Evolutionary conservation across 2,329 filamentous ascomycete genomes (phyloP).

Genomic region (Claviceps sp.): DNA sequence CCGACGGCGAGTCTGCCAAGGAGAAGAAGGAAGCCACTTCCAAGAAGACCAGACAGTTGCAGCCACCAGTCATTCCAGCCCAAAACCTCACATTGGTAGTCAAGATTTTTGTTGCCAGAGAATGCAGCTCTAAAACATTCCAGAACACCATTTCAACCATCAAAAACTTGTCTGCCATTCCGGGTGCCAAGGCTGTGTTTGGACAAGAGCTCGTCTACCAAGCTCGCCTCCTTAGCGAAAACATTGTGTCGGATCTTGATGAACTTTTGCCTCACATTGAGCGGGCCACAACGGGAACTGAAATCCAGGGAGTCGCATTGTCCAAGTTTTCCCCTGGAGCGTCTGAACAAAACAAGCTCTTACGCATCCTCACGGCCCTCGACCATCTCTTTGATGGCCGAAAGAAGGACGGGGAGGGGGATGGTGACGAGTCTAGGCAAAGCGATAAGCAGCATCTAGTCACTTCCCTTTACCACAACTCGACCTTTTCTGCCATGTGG

Average conservation of each 20-base stretch:
- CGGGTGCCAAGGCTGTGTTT: slow-evolving; percentile 78
- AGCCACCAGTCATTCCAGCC: slow-evolving; percentile 74
- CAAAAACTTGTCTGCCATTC: slow-evolving; percentile 90
- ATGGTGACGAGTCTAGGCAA: slow-evolving; percentile 39
- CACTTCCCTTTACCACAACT: slow-evolving; percentile 76
- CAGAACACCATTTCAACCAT: slow-evolving; percentile 97
- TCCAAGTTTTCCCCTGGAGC: slow-evolving; percentile 92
- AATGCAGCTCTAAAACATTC: slow-evolving; percentile 96
- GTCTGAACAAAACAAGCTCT: slow-evolving; percentile 90
- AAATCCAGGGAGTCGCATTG: slow-evolving; percentile 87
- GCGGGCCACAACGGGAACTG: slow-evolving; percentile 75
- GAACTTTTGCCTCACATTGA: slow-evolving; percentile 78
- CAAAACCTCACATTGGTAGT: slow-evolving; percentile 89
- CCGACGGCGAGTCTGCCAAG: slow-evolving; percentile 19
- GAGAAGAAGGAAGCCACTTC: slow-evolving; percentile 28
- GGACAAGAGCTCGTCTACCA: slow-evolving; percentile 86
- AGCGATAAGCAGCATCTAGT: slow-evolving; percentile 72
- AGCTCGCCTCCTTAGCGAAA: slow-evolving; percentile 70
- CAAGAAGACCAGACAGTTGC: slow-evolving; percentile 46
- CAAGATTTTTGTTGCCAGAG: slow-evolving; percentile 87
- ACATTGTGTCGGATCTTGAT: slow-evolving; percentile 72
- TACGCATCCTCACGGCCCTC: slow-evolving; percentile 82
- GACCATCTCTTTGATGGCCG: slow-evolving; percentile 92
- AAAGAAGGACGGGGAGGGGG: slow-evolving; percentile 37
- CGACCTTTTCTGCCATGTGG: slow-evolving; percentile 85